Conservation (phyloP, 2,329 filamentous ascomycete species). For the Penicillium sp. region DNA sequence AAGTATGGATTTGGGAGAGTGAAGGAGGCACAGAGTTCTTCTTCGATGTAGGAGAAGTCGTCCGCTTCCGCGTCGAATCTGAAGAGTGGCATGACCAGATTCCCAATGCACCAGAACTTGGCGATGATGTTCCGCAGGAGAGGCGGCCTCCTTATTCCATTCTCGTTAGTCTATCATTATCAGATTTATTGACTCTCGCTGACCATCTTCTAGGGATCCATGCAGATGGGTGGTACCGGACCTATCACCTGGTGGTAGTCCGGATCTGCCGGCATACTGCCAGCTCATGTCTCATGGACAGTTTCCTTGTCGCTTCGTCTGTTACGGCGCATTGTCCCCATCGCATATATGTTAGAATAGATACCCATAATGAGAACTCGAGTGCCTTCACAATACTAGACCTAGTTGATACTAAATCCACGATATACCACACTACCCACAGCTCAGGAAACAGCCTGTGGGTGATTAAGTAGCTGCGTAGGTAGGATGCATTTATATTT, state of each 20-base stretch:
- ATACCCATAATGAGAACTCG: slow-evolving; percentile 21
- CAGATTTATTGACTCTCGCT: slow-evolving; percentile 2
- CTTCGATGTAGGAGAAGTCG: slow-evolving; percentile 85
- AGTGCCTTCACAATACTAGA: not conserved
- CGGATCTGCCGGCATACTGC: not conserved
- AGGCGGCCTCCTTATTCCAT: slow-evolving; percentile 56
- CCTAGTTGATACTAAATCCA: not conserved
- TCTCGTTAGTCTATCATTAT: slow-evolving; percentile 31
- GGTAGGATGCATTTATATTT: no score
- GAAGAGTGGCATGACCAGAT: slow-evolving; percentile 92
- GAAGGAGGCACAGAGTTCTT: slow-evolving; percentile 70
- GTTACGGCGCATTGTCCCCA: slow-evolving; percentile 13
- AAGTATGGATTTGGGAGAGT: slow-evolving; percentile 79
- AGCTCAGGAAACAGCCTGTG: not conserved
- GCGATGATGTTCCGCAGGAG: slow-evolving; percentile 55
- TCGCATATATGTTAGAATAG: slow-evolving; percentile 15
- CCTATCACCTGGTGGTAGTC: slow-evolving; percentile 47
- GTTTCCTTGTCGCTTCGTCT: slow-evolving; percentile 3
- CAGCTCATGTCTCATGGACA: not conserved
- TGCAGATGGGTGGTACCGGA: slow-evolving; percentile 47
- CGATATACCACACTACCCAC: no score
- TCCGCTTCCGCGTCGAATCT: slow-evolving; percentile 77
- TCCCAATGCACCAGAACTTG: slow-evolving; percentile 63
- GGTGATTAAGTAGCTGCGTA: not conserved
- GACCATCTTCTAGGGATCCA: slow-evolving; percentile 39